Conservation (phyloP, 2,329 filamentous ascomycete genomes). For the Cladobotryum mycophilum region DNA sequence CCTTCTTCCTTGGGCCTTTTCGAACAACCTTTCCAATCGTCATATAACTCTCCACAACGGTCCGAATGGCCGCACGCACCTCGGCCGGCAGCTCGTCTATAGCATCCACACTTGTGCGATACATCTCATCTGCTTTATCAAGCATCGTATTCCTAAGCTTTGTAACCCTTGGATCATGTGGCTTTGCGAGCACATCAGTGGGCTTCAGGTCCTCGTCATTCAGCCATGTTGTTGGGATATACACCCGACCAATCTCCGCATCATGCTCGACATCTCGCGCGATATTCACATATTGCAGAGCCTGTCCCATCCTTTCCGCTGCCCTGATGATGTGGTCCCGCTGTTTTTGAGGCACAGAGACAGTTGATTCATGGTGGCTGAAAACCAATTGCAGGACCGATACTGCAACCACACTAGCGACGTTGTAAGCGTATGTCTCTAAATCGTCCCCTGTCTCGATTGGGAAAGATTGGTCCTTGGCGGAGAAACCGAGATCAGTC, state of each 20-base stretch:
- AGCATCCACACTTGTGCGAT: conserved; percentile 45
- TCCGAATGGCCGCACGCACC: conserved; percentile 57
- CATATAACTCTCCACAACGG: conserved; percentile 71
- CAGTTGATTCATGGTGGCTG: conserved; percentile 38
- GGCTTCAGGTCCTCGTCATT: conserved; percentile 48
- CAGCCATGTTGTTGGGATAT: conserved; percentile 61
- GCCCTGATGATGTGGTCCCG: conserved; percentile 40
- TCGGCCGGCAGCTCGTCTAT: conserved; percentile 57
- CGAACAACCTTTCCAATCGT: conserved; percentile 62
- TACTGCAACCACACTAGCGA: conserved; percentile 67
- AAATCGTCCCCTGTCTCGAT: conserved; percentile 55
- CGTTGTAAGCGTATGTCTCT: conserved; percentile 56
- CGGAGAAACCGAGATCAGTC: conserved; percentile 56
- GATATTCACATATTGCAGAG: conserved; percentile 73
- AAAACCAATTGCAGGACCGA: conserved; percentile 63
- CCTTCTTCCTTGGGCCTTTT: conserved; percentile 22
- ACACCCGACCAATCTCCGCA: conserved; percentile 59
- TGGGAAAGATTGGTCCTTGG: conserved; percentile 34
- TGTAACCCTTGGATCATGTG: conserved; percentile 29
- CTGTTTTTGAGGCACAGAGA: background rate
- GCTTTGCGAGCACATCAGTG: conserved; percentile 42
- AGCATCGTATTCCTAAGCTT: conserved; percentile 48
- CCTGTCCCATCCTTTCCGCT: conserved; percentile 62
- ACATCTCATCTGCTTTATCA: conserved; percentile 54
- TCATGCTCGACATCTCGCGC: conserved; percentile 66